Evolutionary conservation across 164 flowering plant genomes (phyloP), one percentile per base, ranked within the genome.

Genomic region (Stephania yunnanensis): DNA sequence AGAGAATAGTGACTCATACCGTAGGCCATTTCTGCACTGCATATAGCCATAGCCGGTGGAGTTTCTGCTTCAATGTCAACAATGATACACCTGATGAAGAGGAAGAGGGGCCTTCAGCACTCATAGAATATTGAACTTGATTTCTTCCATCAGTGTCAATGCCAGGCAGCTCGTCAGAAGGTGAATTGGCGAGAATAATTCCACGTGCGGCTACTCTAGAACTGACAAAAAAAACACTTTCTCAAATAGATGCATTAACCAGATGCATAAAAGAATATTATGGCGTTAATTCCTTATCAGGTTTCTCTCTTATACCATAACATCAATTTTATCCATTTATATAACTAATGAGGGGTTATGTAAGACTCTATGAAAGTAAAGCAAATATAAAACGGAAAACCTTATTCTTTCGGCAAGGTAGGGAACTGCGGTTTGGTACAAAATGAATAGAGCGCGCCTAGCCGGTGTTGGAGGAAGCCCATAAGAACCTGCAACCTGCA

Each of bases 341-440:
- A 58, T 58, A 4, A 58, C 25, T 58, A 58, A 58, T 15, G 22
- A 58, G 65, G n/a, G 22, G n/a, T 6, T 6, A 58, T 3, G 65
- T 17, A 17, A 20, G n/a, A 58, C 65, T 58, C 65, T 58, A n/a
- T 58, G 15, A 58, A 58, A 58, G 20, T 19, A 58, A 19, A 55
- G 45, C 7, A 72, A 46, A 22, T 12, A 73, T 29, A 46, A 48
- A 55, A 19, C 13, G 44, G 25, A 29, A 17, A 76, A 92, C 99
- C 99, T 96, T 75, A 90, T 84, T 86, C 97, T 89, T 77, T 92
- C 98, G n/a, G 98, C 98, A 78, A 96, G 87, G 80, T 94, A 96
- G 61, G 98, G 99, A 77, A 94, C 86, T n/a, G 94, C 90, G 1
- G 94, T 85, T 84, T 94, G 99, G 77, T 89, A 94, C 12, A 96